Evolutionary conservation across 1,139 yeast genomes (phyloP).

Genomic region (Suhomyces coccinellae): DNA sequence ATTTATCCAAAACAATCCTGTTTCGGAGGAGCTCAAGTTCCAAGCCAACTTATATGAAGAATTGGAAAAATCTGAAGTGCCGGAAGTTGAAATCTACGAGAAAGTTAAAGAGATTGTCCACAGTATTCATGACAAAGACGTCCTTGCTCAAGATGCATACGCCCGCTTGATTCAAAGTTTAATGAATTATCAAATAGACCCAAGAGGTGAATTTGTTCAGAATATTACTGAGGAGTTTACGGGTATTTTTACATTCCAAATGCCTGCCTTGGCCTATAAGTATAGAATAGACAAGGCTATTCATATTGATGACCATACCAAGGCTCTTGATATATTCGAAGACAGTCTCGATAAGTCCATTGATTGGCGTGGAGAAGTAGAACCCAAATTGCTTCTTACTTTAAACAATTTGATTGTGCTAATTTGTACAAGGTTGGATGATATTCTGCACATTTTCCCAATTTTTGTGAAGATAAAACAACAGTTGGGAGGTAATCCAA

Average conservation of each 20-base stretch:
- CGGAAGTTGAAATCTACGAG: slow-evolving; percentile 6
- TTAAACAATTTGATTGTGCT: slow-evolving; percentile 35
- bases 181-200: slow-evolving; percentile 18
- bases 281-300: slow-evolving; percentile 34
- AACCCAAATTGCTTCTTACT: slow-evolving; percentile 33
- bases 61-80: slow-evolving; percentile 5
- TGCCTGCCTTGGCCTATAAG: slow-evolving; percentile 30
- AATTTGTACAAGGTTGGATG: slow-evolving; percentile 20
- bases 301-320: slow-evolving; percentile 17
- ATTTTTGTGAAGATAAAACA: slow-evolving; percentile 40
- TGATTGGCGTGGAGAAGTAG: slow-evolving; percentile 34
- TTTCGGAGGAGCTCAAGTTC: slow-evolving; percentile 17
- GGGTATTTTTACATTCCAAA: slow-evolving; percentile 17
- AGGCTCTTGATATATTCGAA: slow-evolving; percentile 35
- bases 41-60: slow-evolving; percentile 20
- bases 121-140: not conserved
- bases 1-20: not conserved
- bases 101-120: slow-evolving; percentile 2
- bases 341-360: slow-evolving; percentile 28
- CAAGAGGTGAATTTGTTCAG: slow-evolving; percentile 24
- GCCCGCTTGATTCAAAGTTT: slow-evolving; percentile 22
- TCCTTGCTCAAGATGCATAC: slow-evolving; percentile 17
- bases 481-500: slow-evolving; percentile 30
- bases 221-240: slow-evolving; percentile 18
- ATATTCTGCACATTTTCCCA: slow-evolving; percentile 31